phyloP scores from a whole-genome alignment of 2,329 filamentous ascomycete genomes.

The Colletotrichum sp. region DNA sequence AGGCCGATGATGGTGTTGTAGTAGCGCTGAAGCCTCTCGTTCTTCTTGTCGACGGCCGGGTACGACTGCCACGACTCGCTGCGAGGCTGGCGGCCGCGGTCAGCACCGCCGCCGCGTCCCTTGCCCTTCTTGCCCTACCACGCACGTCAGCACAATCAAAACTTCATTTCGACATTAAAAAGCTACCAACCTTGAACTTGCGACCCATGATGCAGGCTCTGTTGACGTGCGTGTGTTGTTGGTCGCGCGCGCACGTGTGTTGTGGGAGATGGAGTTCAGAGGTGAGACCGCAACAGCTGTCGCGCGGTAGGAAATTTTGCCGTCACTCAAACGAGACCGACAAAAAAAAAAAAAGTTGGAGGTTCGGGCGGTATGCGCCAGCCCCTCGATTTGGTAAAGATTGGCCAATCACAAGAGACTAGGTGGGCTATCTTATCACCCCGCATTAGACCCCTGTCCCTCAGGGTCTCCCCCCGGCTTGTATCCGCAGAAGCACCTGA shows the following conservation, averaged over 20 bases:
- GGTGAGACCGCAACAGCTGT: not conserved
- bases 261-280: not conserved
- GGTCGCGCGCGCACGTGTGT: not conserved
- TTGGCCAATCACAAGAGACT: not conserved
- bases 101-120: constrained; percentile 8
- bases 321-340: not conserved
- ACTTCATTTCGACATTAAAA: not conserved
- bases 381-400: not conserved
- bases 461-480: constrained; percentile 11
- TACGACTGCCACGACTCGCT: constrained; percentile 38
- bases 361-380: constrained; percentile 12
- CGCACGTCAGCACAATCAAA: not conserved
- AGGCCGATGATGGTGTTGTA: constrained; percentile 82
- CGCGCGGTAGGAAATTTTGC: constrained; percentile 20
- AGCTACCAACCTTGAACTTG: constrained; percentile 14
- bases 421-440: not conserved
- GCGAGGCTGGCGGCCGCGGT: constrained; percentile 19
- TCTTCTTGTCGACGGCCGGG: constrained; percentile 74
- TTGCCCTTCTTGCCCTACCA: constrained; percentile 16
- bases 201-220: constrained; percentile 13
- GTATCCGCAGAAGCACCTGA: not conserved
- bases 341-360: constrained; percentile 4
- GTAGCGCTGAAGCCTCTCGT: constrained; percentile 84
- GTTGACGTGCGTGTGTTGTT: not conserved
- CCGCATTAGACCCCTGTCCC: constrained; percentile 7